phyloP scores from a whole-genome alignment of 768 basidiomycete species.

The Rhodotorula toruloides region DNA sequence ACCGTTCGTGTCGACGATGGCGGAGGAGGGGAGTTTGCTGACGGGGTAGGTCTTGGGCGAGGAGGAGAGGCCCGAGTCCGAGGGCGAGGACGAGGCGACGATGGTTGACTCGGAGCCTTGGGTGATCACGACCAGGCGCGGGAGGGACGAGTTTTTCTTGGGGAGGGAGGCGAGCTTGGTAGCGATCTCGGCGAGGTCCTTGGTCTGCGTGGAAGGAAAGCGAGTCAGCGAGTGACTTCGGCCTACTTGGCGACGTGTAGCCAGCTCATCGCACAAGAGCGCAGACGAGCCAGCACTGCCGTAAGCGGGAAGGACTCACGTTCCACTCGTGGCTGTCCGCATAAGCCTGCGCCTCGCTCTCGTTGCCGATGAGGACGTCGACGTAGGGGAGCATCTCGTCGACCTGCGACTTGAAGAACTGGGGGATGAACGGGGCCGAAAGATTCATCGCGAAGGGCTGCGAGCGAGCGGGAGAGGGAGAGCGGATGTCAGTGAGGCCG shows the following conservation, averaged over 20 bases:
- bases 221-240: not conserved
- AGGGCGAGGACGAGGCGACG: constrained; percentile 60
- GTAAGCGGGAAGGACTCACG: constrained; percentile 42
- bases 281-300: not conserved
- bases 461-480: not conserved
- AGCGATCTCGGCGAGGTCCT: constrained; percentile 65
- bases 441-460: constrained; percentile 88
- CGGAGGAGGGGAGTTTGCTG: constrained; percentile 54
- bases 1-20: constrained; percentile 95
- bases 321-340: constrained; percentile 66
- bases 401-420: constrained; percentile 81
- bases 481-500: not conserved
- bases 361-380: constrained; percentile 93
- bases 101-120: constrained; percentile 77
- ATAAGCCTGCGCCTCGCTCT: constrained; percentile 85
- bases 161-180: constrained; percentile 65
- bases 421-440: constrained; percentile 93
- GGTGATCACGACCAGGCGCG: constrained; percentile 82
- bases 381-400: constrained; percentile 73
- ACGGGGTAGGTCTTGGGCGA: constrained; percentile 56
- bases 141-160: constrained; percentile 64
- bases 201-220: constrained; percentile 48
- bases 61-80: not conserved
- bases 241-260: not conserved
- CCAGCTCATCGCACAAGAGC: not conserved